Conservation (phyloP, 805 yeast genomes). For the Candida yuanshanica region DNA sequence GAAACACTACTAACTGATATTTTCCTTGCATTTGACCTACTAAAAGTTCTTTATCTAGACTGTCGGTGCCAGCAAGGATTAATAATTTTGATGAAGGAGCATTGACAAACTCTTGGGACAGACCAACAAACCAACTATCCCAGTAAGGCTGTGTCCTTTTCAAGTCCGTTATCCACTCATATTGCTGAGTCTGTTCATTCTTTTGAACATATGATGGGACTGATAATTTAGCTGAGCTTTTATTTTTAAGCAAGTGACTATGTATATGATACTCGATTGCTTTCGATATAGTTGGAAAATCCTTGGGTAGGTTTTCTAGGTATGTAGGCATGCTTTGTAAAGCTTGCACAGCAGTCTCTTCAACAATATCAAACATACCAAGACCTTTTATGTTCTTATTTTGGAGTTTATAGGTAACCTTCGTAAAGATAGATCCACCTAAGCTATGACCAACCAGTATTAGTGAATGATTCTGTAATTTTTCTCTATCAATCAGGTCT, state of each 20-base stretch:
- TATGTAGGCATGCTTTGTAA: slow-evolving; percentile 63
- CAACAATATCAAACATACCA: slow-evolving; percentile 85
- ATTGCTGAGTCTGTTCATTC: slow-evolving; percentile 19
- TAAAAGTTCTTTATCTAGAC: slow-evolving; percentile 76
- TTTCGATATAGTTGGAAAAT: slow-evolving; percentile 43
- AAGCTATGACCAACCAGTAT: slow-evolving; percentile 83
- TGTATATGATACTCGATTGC: slow-evolving; percentile 84
- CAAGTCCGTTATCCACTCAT: slow-evolving; percentile 64
- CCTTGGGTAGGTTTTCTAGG: slow-evolving; percentile 55
- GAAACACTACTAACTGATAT: slow-evolving; percentile 81
- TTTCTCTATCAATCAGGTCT: slow-evolving; percentile 27
- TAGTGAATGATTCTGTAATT: slow-evolving; percentile 26
- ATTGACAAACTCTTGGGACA: slow-evolving; percentile 50
- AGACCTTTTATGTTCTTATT: slow-evolving; percentile 50
- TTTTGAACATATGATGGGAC: slow-evolving; percentile 59
- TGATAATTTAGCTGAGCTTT: slow-evolving; percentile 63
- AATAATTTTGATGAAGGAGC: slow-evolving; percentile 61
- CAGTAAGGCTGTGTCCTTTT: slow-evolving; percentile 59
- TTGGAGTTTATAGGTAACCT: slow-evolving; percentile 31
- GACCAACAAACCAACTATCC: slow-evolving; percentile 73
- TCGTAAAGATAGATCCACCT: slow-evolving; percentile 82
- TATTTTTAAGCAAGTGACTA: slow-evolving; percentile 44
- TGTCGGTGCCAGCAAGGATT: slow-evolving; percentile 83
- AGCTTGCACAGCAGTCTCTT: slow-evolving; percentile 80
- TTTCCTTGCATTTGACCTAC: slow-evolving; percentile 98